Evolutionary conservation across 2,329 filamentous ascomycete genomes (phyloP), one percentile per base, ranked within the genome.

Genomic region (Amauroascus verrucosus): DNA sequence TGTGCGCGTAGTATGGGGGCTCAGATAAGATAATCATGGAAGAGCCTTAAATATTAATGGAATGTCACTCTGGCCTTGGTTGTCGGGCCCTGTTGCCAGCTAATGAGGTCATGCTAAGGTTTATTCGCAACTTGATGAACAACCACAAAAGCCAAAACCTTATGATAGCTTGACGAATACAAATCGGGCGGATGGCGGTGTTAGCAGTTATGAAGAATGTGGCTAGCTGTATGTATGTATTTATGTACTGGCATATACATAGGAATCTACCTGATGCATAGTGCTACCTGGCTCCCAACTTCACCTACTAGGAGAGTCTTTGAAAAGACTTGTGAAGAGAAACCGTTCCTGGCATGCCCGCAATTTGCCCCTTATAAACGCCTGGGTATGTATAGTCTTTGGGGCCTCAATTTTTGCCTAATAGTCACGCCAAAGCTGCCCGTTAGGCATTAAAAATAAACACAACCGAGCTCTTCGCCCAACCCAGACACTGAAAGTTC

Each of bases 391-490:
- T 43, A 43, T 24, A 7, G 4, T 13, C 6, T 22, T 9, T 24
- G 18, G 16, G 24, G 7, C 18, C 40, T 43, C 18, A 43, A 22
- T 7, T 5, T 24, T 16, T 7, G 16, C 6, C 1, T 14, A 16
- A 8, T 16, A 16, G 18, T 28, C 40, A 43, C 20, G 22, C 33
- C 32, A 18, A 38, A 26, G 4, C 20, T 8, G 9, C 18, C 33
- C 47, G 22, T 35, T 30, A 22, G 13, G 16, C 26, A 32, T 5
- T 51, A 41, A 41, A 33, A 28, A 32, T 35, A 55, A 20, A 51
- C 55, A 3, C 49, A 47, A 9, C 57, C 53, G 1, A 37, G 48
- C 22, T 20, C 24, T 24, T 14, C 35, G 22, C 40, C 33, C 38
- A 16, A 41, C 35, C 48, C 14, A 51, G 22, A 22, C 24, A 6